A percentile compares a stretch with the other conserved stretches of the same genome.
Evolutionary conservation across 2,329 filamentous ascomycete genomes (phyloP).

Genomic region (Helotiales sp.): DNA sequence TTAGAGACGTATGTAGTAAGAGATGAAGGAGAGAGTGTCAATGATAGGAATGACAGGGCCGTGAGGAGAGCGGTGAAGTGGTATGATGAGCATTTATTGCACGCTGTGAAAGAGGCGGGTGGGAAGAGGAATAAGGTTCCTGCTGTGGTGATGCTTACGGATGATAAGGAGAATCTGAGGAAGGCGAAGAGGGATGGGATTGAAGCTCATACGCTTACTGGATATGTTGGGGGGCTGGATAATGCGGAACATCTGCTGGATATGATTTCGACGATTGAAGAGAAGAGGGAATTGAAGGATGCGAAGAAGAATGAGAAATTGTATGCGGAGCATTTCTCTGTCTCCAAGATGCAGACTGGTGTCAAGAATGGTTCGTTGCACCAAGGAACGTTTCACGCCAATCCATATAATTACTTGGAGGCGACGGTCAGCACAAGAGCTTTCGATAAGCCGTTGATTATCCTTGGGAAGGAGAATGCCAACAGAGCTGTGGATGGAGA

Average conservation of each 20-base stretch:
- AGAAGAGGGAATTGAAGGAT: constrained; percentile 62
- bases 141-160: constrained; percentile 87
- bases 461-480: constrained; percentile 92
- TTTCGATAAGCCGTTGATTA: constrained; percentile 84
- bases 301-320: constrained; percentile 66
- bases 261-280: constrained; percentile 83
- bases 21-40: constrained; percentile 79
- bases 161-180: constrained; percentile 83
- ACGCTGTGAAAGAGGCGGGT: constrained; percentile 55
- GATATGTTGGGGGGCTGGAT: constrained; percentile 83
- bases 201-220: constrained; percentile 64
- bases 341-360: constrained; percentile 93
- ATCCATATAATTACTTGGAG: constrained; percentile 96
- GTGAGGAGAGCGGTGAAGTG: constrained; percentile 84
- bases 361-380: constrained; percentile 86
- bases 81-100: constrained; percentile 80
- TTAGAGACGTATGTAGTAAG: constrained; percentile 84
- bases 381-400: constrained; percentile 94
- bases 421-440: constrained; percentile 86
- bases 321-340: constrained; percentile 85
- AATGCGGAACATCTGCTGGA: constrained; percentile 85
- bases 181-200: constrained; percentile 78
- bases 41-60: constrained; percentile 93
- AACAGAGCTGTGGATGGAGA: constrained; percentile 93
- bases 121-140: constrained; percentile 59